These are phyloP conservation scores for Diplocarpon rosae DNA, from an alignment of 2,329 filamentous ascomycete genomes.

Conservation along the genomic window DNA sequence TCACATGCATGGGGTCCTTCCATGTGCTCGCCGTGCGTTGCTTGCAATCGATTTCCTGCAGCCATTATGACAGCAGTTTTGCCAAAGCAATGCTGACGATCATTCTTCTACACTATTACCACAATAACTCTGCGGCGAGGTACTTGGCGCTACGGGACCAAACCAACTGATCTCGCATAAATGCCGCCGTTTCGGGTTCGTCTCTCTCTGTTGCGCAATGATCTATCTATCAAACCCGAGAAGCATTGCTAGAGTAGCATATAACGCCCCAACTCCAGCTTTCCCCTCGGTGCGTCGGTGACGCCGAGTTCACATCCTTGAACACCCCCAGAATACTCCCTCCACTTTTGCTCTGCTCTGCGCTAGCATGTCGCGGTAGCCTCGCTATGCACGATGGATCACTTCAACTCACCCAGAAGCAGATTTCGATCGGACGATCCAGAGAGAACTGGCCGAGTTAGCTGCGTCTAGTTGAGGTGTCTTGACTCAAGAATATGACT, in stretches of 20 bases:
- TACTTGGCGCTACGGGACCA: conserved; percentile 1
- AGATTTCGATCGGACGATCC: conserved; percentile 82
- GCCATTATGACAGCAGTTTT: too few relatives aligned
- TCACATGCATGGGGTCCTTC: too few relatives aligned
- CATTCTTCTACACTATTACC: conserved; percentile 11
- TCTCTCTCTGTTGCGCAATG: conserved; percentile 9
- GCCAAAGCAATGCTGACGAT: neutral
- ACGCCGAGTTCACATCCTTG: neutral
- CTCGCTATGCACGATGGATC: conserved; percentile 26
- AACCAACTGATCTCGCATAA: neutral
- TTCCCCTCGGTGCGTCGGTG: neutral
- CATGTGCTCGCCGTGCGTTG: too few relatives aligned
- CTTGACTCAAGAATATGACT: conserved; percentile 32
- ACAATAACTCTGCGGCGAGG: neutral
- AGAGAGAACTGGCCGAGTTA: conserved; percentile 56
- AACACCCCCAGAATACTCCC: neutral
- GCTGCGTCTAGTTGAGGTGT: conserved; percentile 1
- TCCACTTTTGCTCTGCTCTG: neutral
- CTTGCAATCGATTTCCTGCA: too few relatives aligned
- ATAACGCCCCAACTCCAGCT: conserved; percentile 12
- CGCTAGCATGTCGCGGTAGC: neutral
- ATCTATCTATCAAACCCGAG: conserved; percentile 8
- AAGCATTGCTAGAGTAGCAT: neutral
- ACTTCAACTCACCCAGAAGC: conserved; percentile 70
- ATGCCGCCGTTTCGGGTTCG: conserved; percentile 8